Evolutionary conservation across 1,139 yeast species (phyloP).

Genomic region (Yamadazyma diospyri): DNA sequence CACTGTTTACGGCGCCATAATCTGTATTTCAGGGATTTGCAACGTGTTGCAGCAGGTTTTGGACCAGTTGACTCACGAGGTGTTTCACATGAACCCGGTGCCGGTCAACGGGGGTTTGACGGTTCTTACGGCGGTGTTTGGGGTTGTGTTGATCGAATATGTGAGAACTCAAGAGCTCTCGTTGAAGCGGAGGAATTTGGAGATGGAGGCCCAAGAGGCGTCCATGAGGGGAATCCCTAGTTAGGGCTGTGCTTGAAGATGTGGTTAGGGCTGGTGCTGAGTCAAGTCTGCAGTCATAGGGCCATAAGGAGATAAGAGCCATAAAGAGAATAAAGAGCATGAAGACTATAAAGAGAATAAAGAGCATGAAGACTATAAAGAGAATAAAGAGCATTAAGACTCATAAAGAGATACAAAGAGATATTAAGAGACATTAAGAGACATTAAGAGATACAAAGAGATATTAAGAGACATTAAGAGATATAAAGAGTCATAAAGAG

Average conservation of each 20-base stretch:
- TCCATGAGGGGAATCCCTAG: slow-evolving; percentile 47
- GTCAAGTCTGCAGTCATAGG: too few relatives aligned
- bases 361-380: neutral
- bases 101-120: slow-evolving; percentile 67
- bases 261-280: too few relatives aligned
- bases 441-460: too few relatives aligned
- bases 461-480: too few relatives aligned
- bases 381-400: too few relatives aligned
- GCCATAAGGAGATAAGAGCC: too few relatives aligned
- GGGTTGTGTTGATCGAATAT: slow-evolving; percentile 47
- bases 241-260: slow-evolving; percentile 14
- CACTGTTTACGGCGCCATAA: slow-evolving; percentile 83
- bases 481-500: too few relatives aligned
- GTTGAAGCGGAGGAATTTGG: slow-evolving; percentile 51
- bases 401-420: too few relatives aligned
- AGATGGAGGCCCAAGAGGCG: slow-evolving; percentile 62
- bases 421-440: too few relatives aligned
- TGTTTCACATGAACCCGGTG: slow-evolving; percentile 67
- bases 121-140: slow-evolving; percentile 50
- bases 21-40: slow-evolving; percentile 74
- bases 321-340: neutral
- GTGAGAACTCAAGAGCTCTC: slow-evolving; percentile 52
- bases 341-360: neutral
- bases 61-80: slow-evolving; percentile 66
- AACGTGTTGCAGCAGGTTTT: slow-evolving; percentile 68